Percentiles rank a stretch among this genome's conserved stretches.
Conservation (phyloP, 1,139 yeast genomes). For the Citeromyces hawaiiensis region DNA sequence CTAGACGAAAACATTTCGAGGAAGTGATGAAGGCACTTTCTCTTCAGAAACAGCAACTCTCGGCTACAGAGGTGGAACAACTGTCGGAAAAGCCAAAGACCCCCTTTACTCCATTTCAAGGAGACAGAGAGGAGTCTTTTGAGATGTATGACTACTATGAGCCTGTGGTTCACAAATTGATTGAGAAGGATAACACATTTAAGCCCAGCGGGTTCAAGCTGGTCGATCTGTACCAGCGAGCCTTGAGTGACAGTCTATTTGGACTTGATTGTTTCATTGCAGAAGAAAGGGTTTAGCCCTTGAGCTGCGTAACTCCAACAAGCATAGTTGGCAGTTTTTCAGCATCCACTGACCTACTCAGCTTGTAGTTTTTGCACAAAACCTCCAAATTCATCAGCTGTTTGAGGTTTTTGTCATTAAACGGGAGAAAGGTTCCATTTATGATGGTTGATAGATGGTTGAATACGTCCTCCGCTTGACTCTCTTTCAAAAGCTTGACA, state of each 20-base stretch:
- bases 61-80: slow-evolving; percentile 9
- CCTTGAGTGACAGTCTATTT: slow-evolving; percentile 78
- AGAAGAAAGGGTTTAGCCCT: slow-evolving; percentile 26
- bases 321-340: slow-evolving; percentile 10
- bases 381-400: slow-evolving; percentile 17
- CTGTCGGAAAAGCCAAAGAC: slow-evolving; percentile 14
- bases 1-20: slow-evolving; percentile 54
- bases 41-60: slow-evolving; percentile 26
- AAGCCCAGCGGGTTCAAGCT: slow-evolving; percentile 81
- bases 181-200: slow-evolving; percentile 53
- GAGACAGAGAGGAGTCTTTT: slow-evolving; percentile 49
- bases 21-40: slow-evolving; percentile 32
- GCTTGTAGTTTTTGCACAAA: slow-evolving; percentile 11
- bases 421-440: slow-evolving; percentile 18
- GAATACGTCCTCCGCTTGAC: slow-evolving; percentile 5
- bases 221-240: slow-evolving; percentile 56
- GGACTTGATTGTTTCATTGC: slow-evolving; percentile 77
- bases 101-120: slow-evolving; percentile 92
- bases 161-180: slow-evolving; percentile 41
- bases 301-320: slow-evolving; percentile 14
- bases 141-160: slow-evolving; percentile 29
- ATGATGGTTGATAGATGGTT: slow-evolving; percentile 11
- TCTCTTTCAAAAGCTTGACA: slow-evolving; percentile 8
- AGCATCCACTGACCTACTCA: slow-evolving; percentile 20
- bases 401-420: slow-evolving; percentile 19